phyloP scores from a whole-genome alignment of 306 rosid species.

The Trifolium repens region DNA sequence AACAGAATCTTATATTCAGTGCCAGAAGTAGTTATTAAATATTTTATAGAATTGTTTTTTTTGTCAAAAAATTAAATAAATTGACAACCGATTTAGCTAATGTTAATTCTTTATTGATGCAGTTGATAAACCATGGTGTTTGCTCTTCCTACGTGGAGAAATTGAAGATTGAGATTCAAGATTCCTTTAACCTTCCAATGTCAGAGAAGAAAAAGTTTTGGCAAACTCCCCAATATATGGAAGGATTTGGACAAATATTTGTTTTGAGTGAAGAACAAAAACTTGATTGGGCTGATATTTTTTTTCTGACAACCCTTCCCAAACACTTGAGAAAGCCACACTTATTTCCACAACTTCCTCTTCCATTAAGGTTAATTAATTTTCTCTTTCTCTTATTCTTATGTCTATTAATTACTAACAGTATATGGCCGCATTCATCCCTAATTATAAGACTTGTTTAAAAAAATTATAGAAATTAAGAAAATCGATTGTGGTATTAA shows the following conservation, averaged over 20 bases:
- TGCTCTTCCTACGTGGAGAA: slow-evolving; percentile 47
- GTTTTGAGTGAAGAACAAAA: slow-evolving; percentile 49
- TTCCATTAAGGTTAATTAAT: slow-evolving; percentile 47
- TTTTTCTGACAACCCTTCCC: slow-evolving; percentile 52
- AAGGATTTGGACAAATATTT: slow-evolving; percentile 71
- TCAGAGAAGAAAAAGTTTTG: slow-evolving; percentile 58
- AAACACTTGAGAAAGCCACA: slow-evolving; percentile 51
- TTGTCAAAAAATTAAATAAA: too few species aligned
- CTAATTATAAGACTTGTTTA: too few species aligned
- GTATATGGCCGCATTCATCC: too few species aligned
- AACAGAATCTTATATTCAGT: too few species aligned
- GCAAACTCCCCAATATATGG: slow-evolving; percentile 53
- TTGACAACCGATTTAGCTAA: too few species aligned
- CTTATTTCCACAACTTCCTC: slow-evolving; percentile 58
- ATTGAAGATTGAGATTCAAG: slow-evolving; percentile 46
- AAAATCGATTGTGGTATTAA: too few species aligned
- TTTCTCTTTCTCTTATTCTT: too few species aligned
- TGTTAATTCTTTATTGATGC: too few species aligned
- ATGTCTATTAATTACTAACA: too few species aligned
- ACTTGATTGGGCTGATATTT: slow-evolving; percentile 60
- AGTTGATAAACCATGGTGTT: slow-evolving; percentile 68
- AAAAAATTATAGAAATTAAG: too few species aligned
- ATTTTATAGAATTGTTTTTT: too few species aligned
- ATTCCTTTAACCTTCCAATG: slow-evolving; percentile 58
- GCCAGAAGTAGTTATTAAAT: too few species aligned